Percentiles rank a stretch among this genome's conserved stretches.
Evolutionary conservation across 371 early-diverging fungal genomes (phyloP).

Genomic region (Mortierella polycephala): DNA sequence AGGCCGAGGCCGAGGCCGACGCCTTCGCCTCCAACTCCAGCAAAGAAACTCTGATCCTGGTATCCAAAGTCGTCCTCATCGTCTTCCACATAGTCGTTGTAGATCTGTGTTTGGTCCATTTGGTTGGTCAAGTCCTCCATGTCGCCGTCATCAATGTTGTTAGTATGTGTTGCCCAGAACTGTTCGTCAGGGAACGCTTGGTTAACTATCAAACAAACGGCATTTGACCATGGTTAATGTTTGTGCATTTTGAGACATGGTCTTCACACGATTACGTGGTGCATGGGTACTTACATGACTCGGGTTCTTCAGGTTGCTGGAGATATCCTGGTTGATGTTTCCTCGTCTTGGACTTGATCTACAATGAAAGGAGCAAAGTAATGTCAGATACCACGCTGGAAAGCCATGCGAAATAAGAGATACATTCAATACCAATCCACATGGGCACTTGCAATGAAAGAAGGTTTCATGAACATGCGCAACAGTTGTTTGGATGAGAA

Average conservation of each 20-base stretch:
- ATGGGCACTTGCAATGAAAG: slow-evolving; percentile 63
- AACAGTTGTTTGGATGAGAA: slow-evolving; percentile 86
- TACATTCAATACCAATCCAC: background rate
- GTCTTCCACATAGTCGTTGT: slow-evolving; percentile 49
- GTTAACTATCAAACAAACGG: slow-evolving; percentile 5
- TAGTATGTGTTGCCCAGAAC: slow-evolving; percentile 52
- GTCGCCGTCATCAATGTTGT: slow-evolving; percentile 33
- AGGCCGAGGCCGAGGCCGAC: slow-evolving; percentile 2
- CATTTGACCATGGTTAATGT: background rate
- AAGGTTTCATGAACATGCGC: slow-evolving; percentile 84
- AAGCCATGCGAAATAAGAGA: too few species aligned
- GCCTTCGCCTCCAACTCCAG: slow-evolving; percentile 15
- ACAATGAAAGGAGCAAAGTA: background rate
- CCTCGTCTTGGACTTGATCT: slow-evolving; percentile 46
- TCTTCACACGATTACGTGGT: background rate
- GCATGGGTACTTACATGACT: slow-evolving; percentile 26
- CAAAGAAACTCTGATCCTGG: slow-evolving; percentile 42
- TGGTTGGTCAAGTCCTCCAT: slow-evolving; percentile 45
- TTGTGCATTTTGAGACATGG: background rate
- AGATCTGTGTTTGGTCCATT: slow-evolving; percentile 53
- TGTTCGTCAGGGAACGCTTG: slow-evolving; percentile 47
- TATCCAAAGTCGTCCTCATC: slow-evolving; percentile 51
- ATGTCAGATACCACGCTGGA: too few species aligned
- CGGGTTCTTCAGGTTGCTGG: slow-evolving; percentile 18
- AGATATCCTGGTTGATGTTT: slow-evolving; percentile 26